phyloP scores from a whole-genome alignment of 2,329 filamentous ascomycete genomes.

The Stromatinia cepivora region DNA sequence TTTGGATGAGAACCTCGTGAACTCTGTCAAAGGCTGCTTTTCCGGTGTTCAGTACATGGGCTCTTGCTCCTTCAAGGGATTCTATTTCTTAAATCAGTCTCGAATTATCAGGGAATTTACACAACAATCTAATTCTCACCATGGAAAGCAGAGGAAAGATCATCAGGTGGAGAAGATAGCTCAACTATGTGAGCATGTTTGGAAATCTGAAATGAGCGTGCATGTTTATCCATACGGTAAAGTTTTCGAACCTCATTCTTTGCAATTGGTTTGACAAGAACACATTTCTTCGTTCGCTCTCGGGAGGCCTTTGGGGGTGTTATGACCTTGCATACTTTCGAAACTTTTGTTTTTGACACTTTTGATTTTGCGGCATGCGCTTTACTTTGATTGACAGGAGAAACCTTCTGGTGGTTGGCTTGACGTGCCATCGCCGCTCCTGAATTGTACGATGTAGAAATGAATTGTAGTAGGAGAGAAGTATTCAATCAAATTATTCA shows the following conservation, averaged over 20 bases:
- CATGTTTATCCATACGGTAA: not conserved
- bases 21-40: slow-evolving; percentile 29
- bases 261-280: slow-evolving; percentile 12
- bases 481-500: not conserved
- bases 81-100: slow-evolving; percentile 25
- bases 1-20: slow-evolving; percentile 25
- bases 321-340: not conserved
- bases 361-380: not conserved
- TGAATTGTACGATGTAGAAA: too few relatives aligned
- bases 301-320: not conserved
- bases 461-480: not conserved
- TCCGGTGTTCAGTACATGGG: slow-evolving; percentile 21
- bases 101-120: too few relatives aligned
- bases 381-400: not conserved
- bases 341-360: not conserved
- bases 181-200: not conserved
- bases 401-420: not conserved
- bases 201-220: not conserved
- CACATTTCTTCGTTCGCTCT: not conserved
- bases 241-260: slow-evolving; percentile 5
- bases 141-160: slow-evolving; percentile 1
- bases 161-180: not conserved
- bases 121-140: not conserved
- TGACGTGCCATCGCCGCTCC: not conserved
- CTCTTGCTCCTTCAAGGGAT: slow-evolving; percentile 30